phyloP scores from a whole-genome alignment of 2,329 filamentous ascomycete genomes.

The Xylaria sp. region DNA sequence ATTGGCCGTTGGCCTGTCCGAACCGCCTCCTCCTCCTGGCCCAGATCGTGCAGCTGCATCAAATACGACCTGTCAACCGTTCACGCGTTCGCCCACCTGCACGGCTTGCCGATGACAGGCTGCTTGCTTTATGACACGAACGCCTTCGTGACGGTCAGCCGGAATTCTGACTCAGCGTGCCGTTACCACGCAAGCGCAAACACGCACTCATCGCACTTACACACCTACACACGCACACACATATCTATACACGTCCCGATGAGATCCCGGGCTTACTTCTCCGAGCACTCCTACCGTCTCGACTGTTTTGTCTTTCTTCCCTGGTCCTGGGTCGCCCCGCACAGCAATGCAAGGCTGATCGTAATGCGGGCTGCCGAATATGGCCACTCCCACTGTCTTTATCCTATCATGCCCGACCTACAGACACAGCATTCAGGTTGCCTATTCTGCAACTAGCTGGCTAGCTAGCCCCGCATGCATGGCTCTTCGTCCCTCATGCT shows the following conservation, averaged over 20 bases:
- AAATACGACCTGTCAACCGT: slow-evolving; percentile 26
- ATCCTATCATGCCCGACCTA: slow-evolving; percentile 13
- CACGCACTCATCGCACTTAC: not conserved
- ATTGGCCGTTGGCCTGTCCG: slow-evolving; percentile 34
- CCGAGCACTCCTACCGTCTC: not conserved
- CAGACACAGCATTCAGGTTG: slow-evolving; percentile 8
- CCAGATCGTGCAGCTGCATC: slow-evolving; percentile 34
- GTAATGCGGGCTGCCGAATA: slow-evolving; percentile 22
- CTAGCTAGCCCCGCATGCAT: slow-evolving; percentile 14
- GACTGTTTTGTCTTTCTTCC: slow-evolving; percentile 13
- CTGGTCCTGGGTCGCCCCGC: slow-evolving; percentile 20
- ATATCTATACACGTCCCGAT: not conserved
- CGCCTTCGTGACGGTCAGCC: slow-evolving; percentile 26
- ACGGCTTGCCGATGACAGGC: slow-evolving; percentile 15
- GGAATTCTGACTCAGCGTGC: slow-evolving; percentile 30
- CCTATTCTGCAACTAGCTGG: slow-evolving; percentile 13
- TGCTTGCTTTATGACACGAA: slow-evolving; percentile 20
- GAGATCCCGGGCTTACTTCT: slow-evolving; percentile 5
- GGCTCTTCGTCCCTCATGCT: not conserved
- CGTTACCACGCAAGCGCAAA: slow-evolving; percentile 15
- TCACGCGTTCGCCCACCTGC: slow-evolving; percentile 20
- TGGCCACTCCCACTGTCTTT: slow-evolving; percentile 5
- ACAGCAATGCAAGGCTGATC: slow-evolving; percentile 31
- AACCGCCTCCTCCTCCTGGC: slow-evolving; percentile 31
- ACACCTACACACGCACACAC: not conserved